Percentiles rank a stretch among this genome's conserved stretches.
Conservation (phyloP, 2,329 filamentous ascomycete genomes). For the Phaeophleospora eucalypticola region DNA sequence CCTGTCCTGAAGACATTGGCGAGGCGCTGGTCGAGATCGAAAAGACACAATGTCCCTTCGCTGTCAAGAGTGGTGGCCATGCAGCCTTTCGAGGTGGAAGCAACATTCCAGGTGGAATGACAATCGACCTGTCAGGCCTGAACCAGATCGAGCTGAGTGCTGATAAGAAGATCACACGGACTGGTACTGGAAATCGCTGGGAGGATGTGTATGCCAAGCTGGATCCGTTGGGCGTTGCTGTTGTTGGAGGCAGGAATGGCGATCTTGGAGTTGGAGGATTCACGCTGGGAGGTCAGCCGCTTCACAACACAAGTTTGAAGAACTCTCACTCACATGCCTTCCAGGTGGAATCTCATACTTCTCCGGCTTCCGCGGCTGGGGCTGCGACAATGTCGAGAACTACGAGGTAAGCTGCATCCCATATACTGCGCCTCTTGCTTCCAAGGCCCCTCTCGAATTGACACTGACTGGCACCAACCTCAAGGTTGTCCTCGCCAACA, state of each 20-base stretch:
- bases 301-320: neutral
- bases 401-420: too few relatives aligned
- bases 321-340: neutral
- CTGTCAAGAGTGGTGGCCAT: constrained; percentile 28
- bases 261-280: constrained; percentile 28
- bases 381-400: constrained; percentile 28
- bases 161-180: constrained; percentile 4
- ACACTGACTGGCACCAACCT: too few relatives aligned
- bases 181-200: constrained; percentile 18
- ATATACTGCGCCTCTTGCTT: too few relatives aligned
- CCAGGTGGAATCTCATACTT: constrained; percentile 25
- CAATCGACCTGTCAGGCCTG: constrained; percentile 5
- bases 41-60: constrained; percentile 19
- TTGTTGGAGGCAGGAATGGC: constrained; percentile 21
- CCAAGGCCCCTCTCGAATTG: too few relatives aligned
- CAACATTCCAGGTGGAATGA: constrained; percentile 18
- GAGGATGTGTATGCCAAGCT: constrained; percentile 18
- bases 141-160: constrained; percentile 2
- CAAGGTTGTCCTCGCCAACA: constrained; percentile 27
- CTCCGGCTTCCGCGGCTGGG: constrained; percentile 27
- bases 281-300: constrained; percentile 19
- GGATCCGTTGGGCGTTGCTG: constrained; percentile 9
- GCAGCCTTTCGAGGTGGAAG: constrained; percentile 17
- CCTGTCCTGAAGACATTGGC: constrained; percentile 3
- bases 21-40: constrained; percentile 2